Evolutionary conservation across 345 rosid genomes (phyloP), one percentile per base, ranked within the genome.

Genomic region (Bruguiera sexangula): DNA sequence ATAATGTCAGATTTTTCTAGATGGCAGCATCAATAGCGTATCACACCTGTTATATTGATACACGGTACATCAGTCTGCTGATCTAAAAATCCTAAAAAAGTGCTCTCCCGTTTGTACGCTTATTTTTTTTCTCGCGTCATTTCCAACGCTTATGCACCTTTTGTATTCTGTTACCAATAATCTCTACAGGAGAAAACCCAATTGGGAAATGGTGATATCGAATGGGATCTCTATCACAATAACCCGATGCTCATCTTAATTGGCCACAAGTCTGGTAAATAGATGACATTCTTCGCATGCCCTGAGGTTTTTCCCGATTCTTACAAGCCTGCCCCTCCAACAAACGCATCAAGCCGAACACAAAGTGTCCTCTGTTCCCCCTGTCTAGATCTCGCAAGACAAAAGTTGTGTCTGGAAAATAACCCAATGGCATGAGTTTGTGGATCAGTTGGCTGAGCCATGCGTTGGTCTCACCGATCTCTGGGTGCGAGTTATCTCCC

Each of bases 121-220:
- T 34, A 34, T 7, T 6, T 34, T 6, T 34, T 34, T 7, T 8
- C 37, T 34, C 37, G 1, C 37, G 37, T 34, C 9, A 1, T 34
- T 34, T 1, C 37, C 37, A 34, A 34, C 8, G 37, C 37, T 30
- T 2, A 2, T 39, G 48, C 16, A 39, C 52, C 0, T 3, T 36
- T 16, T 11, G 34, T 48, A 60, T 48, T 32, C 37, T 73, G 72
- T 78, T 72, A 86, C 92, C 92, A 86, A 24, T 84, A 90, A 76
- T 88, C 96, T 1, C 88, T 77, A 66, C 92, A 86, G 10, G 90
- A 88, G 82, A 90, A 90, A 60, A 63, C 60, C 58, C 92, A 90
- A 73, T 81, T 81, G 43, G 53, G 24, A 90, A 88, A 67, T 88
- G 90, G 82, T 90, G 90, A 71, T 88, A 84, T 27, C 92, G 81